phyloP scores from a whole-genome alignment of 169 alveolate genomes.

The Plasmodium billcollinsi region DNA sequence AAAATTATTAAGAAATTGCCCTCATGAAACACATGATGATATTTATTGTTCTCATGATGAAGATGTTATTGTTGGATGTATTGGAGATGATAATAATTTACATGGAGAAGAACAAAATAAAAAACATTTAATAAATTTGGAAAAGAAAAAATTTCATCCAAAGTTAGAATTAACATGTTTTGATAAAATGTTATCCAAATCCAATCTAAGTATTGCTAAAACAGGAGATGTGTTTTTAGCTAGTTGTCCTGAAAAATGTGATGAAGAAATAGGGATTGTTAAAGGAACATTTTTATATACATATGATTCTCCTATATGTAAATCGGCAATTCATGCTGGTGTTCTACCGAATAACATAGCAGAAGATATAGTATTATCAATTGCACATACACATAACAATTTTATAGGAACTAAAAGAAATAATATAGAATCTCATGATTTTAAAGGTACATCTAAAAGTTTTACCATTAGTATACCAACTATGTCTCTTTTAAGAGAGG shows the following conservation, averaged over 20 bases:
- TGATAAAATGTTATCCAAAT: slow-evolving; percentile 81
- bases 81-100: slow-evolving; percentile 71
- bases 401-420: slow-evolving; percentile 69
- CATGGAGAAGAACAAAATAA: not conserved
- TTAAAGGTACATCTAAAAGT: slow-evolving; percentile 46
- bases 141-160: slow-evolving; percentile 78
- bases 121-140: slow-evolving; percentile 78
- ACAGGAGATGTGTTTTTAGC: slow-evolving; percentile 79
- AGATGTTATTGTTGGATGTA: slow-evolving; percentile 83
- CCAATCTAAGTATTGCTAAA: slow-evolving; percentile 75
- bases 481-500: slow-evolving; percentile 34
- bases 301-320: slow-evolving; percentile 91
- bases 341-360: slow-evolving; percentile 84
- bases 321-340: slow-evolving; percentile 94
- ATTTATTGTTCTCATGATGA: slow-evolving; percentile 86
- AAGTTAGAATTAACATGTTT: slow-evolving; percentile 83
- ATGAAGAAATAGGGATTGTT: slow-evolving; percentile 75
- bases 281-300: slow-evolving; percentile 92
- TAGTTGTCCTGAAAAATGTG: slow-evolving; percentile 76
- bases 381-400: slow-evolving; percentile 44
- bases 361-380: slow-evolving; percentile 78
- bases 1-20: slow-evolving; percentile 59
- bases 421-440: slow-evolving; percentile 58
- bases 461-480: slow-evolving; percentile 69
- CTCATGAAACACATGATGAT: slow-evolving; percentile 82